Evolutionary conservation across 371 early-diverging fungal species (phyloP).

Genomic region (Parasitella parasitica): DNA sequence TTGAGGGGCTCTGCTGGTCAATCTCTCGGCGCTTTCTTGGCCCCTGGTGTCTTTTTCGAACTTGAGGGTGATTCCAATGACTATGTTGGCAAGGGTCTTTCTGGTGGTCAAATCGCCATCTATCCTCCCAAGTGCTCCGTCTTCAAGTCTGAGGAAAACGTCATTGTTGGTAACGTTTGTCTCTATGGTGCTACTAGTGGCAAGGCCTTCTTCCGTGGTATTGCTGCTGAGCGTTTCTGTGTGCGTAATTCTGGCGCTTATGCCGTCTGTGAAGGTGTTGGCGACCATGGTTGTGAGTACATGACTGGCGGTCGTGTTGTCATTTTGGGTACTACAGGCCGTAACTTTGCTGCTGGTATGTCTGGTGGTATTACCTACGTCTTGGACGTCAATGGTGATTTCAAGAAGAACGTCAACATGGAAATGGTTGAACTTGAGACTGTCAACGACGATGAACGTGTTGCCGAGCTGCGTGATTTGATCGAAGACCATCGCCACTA

Average conservation of each 20-base stretch:
- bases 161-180: constrained; percentile 96
- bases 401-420: constrained; percentile 73
- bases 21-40: constrained; percentile 93
- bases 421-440: constrained; percentile 90
- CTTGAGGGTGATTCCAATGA: constrained; percentile 98
- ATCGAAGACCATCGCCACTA: constrained; percentile 79
- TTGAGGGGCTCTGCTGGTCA: constrained; percentile 96
- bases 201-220: constrained; percentile 88
- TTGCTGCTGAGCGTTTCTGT: constrained; percentile 96
- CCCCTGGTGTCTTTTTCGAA: constrained; percentile 87
- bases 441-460: constrained; percentile 75
- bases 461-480: constrained; percentile 69
- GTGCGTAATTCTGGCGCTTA: constrained; percentile 96
- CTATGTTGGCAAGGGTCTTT: constrained; percentile 97
- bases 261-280: constrained; percentile 95
- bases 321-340: constrained; percentile 81
- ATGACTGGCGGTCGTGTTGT: constrained; percentile 94
- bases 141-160: constrained; percentile 85
- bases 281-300: constrained; percentile 99
- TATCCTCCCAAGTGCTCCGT: constrained; percentile 80
- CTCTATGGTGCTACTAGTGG: constrained; percentile 96
- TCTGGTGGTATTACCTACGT: constrained; percentile 93
- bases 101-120: constrained; percentile 87
- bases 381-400: constrained; percentile 59
- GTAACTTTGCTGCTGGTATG: constrained; percentile 97